Evolutionary conservation across 208 protist species (phyloP).

Genomic region (Leishmania mexicana): DNA sequence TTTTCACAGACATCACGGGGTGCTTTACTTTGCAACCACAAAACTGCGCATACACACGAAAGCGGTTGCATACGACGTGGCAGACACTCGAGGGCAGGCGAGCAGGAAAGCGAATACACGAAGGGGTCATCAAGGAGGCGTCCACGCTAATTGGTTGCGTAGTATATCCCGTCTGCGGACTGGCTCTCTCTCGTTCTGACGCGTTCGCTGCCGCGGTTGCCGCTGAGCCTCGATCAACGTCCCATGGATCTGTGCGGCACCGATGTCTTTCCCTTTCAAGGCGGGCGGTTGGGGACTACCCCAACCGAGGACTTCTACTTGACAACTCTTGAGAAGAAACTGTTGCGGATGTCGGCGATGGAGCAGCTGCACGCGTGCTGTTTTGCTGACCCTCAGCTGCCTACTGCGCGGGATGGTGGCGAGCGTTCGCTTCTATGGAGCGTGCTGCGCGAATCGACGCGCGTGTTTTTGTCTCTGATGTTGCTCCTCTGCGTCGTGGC

Average conservation of each 20-base stretch:
- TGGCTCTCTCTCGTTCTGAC: too few relatives aligned
- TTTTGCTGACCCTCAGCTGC: not conserved
- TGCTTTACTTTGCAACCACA: not conserved
- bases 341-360: constrained; percentile 12
- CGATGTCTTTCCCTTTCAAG: not conserved
- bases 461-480: not conserved
- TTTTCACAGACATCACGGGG: not conserved
- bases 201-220: too few relatives aligned
- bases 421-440: not conserved
- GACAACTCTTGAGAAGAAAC: constrained; percentile 4
- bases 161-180: not conserved
- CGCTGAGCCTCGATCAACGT: too few relatives aligned
- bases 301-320: not conserved
- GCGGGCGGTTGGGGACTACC: not conserved
- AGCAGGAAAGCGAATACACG: not conserved
- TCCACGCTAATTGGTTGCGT: not conserved
- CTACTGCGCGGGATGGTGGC: not conserved
- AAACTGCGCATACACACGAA: too few relatives aligned
- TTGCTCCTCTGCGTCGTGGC: not conserved
- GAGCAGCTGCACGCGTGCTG: not conserved
- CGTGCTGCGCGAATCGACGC: not conserved
- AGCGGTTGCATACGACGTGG: not conserved
- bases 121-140: not conserved
- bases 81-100: too few relatives aligned
- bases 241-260: not conserved